Evolutionary conservation across 148 eudicot genomes (phyloP).

Genomic region (Fallopia convolvulus): DNA sequence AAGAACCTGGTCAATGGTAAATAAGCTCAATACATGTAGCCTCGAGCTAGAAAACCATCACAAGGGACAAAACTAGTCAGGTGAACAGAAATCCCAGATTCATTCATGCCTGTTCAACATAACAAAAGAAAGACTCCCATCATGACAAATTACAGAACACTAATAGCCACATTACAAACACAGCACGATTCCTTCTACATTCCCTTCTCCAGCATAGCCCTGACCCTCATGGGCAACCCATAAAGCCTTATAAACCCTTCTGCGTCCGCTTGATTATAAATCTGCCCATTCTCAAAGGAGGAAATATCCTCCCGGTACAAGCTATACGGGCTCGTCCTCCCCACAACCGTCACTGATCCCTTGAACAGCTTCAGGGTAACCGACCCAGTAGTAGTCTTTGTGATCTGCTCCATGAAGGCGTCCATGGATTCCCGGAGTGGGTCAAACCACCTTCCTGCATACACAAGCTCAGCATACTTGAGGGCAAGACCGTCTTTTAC

Average conservation of each 20-base stretch:
- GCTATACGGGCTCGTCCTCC: slow-evolving; percentile 64
- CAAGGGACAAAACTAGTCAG: too few relatives aligned
- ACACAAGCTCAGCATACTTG: slow-evolving; percentile 83
- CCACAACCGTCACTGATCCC: slow-evolving; percentile 55
- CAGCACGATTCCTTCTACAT: background rate
- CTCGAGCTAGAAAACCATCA: too few relatives aligned
- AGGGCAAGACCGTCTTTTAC: slow-evolving; percentile 68
- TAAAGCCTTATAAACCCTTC: slow-evolving; percentile 83
- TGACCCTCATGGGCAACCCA: slow-evolving; percentile 69
- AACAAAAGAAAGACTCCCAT: too few relatives aligned
- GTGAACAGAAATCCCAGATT: too few relatives aligned
- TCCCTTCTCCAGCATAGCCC: slow-evolving; percentile 81
- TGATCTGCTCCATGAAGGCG: slow-evolving; percentile 73
- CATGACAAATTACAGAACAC: too few relatives aligned
- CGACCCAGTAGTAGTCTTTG: slow-evolving; percentile 70
- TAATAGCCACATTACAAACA: too few relatives aligned
- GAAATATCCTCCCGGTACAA: slow-evolving; percentile 77
- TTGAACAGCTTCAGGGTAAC: slow-evolving; percentile 79
- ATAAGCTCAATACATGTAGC: too few relatives aligned
- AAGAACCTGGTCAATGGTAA: too few relatives aligned
- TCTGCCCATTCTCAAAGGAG: slow-evolving; percentile 74
- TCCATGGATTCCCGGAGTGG: slow-evolving; percentile 81
- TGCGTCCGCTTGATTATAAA: slow-evolving; percentile 87
- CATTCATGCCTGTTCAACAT: too few relatives aligned
- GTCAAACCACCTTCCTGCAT: slow-evolving; percentile 88